A percentile compares a stretch with the other conserved stretches of the same genome.
Evolutionary conservation across 345 rosid genomes (phyloP).

Genomic region (Eucalyptus polybractea): DNA sequence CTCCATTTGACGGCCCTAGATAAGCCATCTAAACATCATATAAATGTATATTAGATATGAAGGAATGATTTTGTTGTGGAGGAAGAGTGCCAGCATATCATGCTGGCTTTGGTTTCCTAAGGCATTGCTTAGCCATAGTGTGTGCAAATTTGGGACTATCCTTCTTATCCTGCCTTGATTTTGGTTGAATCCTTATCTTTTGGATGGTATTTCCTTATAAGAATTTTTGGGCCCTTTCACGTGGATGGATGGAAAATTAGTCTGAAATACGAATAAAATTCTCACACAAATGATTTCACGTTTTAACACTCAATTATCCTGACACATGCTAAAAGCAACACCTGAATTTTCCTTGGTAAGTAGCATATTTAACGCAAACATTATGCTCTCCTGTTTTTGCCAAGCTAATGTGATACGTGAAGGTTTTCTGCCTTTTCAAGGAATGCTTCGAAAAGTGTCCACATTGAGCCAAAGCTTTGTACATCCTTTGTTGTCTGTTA

Average conservation of each 20-base stretch:
- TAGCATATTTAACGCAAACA: not conserved
- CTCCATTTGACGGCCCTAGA: not conserved
- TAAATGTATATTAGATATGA: not conserved
- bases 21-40: not conserved
- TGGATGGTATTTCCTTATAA: not conserved
- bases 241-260: not conserved
- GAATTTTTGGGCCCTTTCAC: not conserved
- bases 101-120: not conserved
- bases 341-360: not conserved
- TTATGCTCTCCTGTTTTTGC: not conserved
- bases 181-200: not conserved
- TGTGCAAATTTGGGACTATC: not conserved
- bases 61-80: not conserved
- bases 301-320: not conserved
- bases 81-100: not conserved
- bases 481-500: not conserved
- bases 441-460: not conserved
- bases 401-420: not conserved
- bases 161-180: not conserved
- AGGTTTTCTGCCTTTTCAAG: not conserved
- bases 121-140: not conserved
- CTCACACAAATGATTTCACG: not conserved
- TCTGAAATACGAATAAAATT: not conserved
- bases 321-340: not conserved
- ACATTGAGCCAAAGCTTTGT: not conserved